Percentiles rank a stretch among this genome's conserved stretches.
Conservation (phyloP, 2,329 filamentous ascomycete species). For the Fusarium pseudograminearum region DNA sequence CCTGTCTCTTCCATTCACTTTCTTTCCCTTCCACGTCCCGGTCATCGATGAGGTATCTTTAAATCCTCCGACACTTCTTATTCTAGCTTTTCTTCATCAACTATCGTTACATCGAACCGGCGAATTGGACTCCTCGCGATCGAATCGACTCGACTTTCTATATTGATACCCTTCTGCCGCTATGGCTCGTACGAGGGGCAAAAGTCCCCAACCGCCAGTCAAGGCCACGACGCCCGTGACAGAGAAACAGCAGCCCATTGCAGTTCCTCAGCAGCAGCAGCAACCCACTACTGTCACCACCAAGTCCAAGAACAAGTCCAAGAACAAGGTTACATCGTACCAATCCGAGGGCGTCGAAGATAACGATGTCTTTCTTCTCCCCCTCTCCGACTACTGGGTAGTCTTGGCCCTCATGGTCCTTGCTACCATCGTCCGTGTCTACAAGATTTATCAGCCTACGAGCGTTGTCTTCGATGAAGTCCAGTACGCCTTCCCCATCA, state of each 20-base stretch:
- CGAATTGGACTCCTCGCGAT: slow-evolving; percentile 24
- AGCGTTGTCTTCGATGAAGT: slow-evolving; percentile 99
- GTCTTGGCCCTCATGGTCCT: slow-evolving; percentile 79
- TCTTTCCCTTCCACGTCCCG: slow-evolving; percentile 23
- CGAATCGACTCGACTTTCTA: slow-evolving; percentile 33
- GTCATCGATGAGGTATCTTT: slow-evolving; percentile 44
- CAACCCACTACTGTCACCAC: slow-evolving; percentile 23
- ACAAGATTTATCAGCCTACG: slow-evolving; percentile 94
- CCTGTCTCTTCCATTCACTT: slow-evolving; percentile 27
- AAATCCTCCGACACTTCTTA: slow-evolving; percentile 27
- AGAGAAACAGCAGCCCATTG: slow-evolving; percentile 39
- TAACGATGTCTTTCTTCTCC: slow-evolving; percentile 91
- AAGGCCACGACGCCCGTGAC: slow-evolving; percentile 41
- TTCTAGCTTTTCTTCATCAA: slow-evolving; percentile 38
- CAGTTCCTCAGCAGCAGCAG: slow-evolving; percentile 21
- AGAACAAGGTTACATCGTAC: slow-evolving; percentile 67
- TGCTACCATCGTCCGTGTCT: slow-evolving; percentile 84
- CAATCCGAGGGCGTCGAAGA: slow-evolving; percentile 84
- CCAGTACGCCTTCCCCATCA: slow-evolving; percentile 74
- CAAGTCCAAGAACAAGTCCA: slow-evolving; percentile 45
- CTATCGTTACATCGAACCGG: slow-evolving; percentile 19
- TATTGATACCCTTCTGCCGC: slow-evolving; percentile 29
- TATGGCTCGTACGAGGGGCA: slow-evolving; percentile 56
- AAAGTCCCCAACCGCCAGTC: slow-evolving; percentile 53
- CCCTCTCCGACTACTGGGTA: slow-evolving; percentile 83